Evolutionary conservation across 495 filamentous ascomycete genomes (phyloP), one percentile per base, ranked within the genome.

Genomic region (Penicillium tannophilum): DNA sequence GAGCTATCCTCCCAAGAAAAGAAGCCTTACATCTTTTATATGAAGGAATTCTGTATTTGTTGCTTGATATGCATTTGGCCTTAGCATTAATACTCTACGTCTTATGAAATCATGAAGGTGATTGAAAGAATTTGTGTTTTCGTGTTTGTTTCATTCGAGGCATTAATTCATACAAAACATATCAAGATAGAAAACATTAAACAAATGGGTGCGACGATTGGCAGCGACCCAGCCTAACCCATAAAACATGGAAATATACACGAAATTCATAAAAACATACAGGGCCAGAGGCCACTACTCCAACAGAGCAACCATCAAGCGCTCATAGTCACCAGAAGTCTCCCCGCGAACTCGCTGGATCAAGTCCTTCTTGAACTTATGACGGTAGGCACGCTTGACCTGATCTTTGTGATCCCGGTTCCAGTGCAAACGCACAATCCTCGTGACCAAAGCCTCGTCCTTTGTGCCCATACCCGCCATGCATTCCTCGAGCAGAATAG

Each of bases 401-500:
- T 86, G 84, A 17, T 83, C 79, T 80, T 92, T 79, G 67, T 90
- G 82, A 33, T 77, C 71, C 14, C 77, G 79, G 59, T 96, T 81
- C 93, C 93, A 98, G 64, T 97, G 92, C 31, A 82, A 68, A 36
- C 89, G 80, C 6, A 96, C 83, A 11, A 92, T 80, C 11, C 93
- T 75, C 24, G 84, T 79, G 33, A 92, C 80, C n/a, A 98, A 76
- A 41, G 89, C 74, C 26, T 88, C 79, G 60, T 98, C 93, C 70
- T 93, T 93, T 1, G 93, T 98, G 0, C 93, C 93, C 52, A 87
- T 60, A 0, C 93, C 94, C 9, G 84, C 82, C 92, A 97, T 97
- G 19, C 88, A 83, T 16, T 89, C 88, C 67, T 98, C 92, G 14
- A 98, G 77, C 8, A 88, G 73, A 24, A 81, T 77, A 0, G 94